Base-by-base conservation (phyloP, 768 basidiomycete genomes). In the Suillus subluteus region DNA sequence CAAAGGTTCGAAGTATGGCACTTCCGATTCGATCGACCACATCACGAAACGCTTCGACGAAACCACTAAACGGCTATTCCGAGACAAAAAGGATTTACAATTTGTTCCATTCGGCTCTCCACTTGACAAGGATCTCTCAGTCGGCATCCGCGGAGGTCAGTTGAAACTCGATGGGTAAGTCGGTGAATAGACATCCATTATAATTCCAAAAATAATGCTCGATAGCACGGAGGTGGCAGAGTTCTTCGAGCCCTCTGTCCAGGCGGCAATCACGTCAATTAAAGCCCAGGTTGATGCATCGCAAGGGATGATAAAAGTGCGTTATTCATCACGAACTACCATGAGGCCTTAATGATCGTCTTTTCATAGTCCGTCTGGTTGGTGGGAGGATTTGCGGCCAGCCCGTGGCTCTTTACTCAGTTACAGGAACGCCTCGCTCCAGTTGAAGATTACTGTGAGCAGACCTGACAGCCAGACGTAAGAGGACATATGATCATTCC, bases 361-460 rank as follows among this genome's bases (percentile, higher is more conserved):
- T 65, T 74, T 41, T 62, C 41, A 32, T 65, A 92, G 89, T 91
- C 90, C n/a, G 87, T 94, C 6, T 94, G 91, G 81, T 79, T 94
- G 30, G 92, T 94, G 12, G 92, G 92, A 72, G 92, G 92, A 58
- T 94, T 92, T 69, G 92, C 92, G 3, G 91, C 92, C 0, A 92
- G 90, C 66, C 89, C 91, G 1, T 93, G 91, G 91, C 80, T 93
- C 38, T 93, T 92, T 75, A 75, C 82, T 35, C 91, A 94, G 74
- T 81, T 93, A 21, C 89, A 92, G 80, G 88, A 89, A 67, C 87
- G 86, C 35, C 84, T 93, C 16, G 79, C 79, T 5, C 81, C 85
- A 0, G n/a, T 78, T 84, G 58, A 79, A 81, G 35, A 82, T 93
- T 63, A 83, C 83, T 6, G 88, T 94, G 66, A 91, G 87, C 75